Evolutionary conservation across 371 early-diverging fungal genomes (phyloP).

Genomic region (Lichtheimia corymbifera): DNA sequence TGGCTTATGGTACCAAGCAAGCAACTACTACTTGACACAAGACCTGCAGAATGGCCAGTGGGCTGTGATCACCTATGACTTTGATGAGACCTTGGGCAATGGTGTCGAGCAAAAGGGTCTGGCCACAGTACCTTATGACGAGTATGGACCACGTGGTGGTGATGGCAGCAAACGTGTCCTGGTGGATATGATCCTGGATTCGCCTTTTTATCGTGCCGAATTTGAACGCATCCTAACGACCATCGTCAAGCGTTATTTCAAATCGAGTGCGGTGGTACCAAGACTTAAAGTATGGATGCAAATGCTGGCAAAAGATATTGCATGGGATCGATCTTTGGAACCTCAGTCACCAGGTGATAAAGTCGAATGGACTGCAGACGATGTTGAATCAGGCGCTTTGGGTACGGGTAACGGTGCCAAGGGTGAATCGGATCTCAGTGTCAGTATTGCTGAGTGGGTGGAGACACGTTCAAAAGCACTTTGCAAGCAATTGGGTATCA

Average conservation of each 20-base stretch:
- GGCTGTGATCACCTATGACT: conserved; percentile 56
- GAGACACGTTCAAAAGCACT: conserved; percentile 28
- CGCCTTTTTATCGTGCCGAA: conserved; percentile 37
- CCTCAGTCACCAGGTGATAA: conserved; percentile 47
- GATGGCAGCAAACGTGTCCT: conserved; percentile 25
- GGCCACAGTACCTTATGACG: conserved; percentile 34
- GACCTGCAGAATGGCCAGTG: conserved; percentile 47
- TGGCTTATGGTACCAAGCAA: conserved; percentile 52
- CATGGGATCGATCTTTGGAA: conserved; percentile 47
- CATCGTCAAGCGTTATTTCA: conserved; percentile 53
- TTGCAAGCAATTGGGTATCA: conserved; percentile 34
- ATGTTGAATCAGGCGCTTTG: conserved; percentile 40
- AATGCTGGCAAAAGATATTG: conserved; percentile 55
- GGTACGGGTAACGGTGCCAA: conserved; percentile 16
- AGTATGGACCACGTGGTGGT: conserved; percentile 36
- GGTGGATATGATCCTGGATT: conserved; percentile 33
- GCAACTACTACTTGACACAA: conserved; percentile 56
- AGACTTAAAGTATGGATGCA: conserved; percentile 49
- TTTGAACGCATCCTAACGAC: conserved; percentile 57
- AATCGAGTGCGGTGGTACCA: conserved; percentile 48
- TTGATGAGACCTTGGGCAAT: conserved; percentile 58
- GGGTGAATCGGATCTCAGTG: conserved; percentile 14
- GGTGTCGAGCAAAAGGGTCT: conserved; percentile 5
- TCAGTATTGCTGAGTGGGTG: conserved; percentile 36
- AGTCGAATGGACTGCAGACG: conserved; percentile 34